Evolutionary conservation across 1,284 basidiomycete species (phyloP).

Genomic region (Termitomyces sp.): DNA sequence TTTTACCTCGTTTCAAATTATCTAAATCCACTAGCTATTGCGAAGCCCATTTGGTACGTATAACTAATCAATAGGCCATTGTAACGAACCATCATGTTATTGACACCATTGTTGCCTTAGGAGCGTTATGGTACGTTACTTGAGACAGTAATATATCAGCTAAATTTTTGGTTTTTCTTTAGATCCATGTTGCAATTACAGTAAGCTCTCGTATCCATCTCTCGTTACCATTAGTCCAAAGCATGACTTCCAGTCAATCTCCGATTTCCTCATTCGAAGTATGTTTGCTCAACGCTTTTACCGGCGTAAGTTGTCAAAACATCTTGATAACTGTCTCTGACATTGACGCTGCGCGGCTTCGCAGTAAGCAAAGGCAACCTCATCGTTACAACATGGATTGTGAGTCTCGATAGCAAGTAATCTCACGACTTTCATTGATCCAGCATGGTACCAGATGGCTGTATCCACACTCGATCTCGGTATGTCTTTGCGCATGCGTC

Average conservation of each 20-base stretch:
- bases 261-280: constrained; percentile 41
- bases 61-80: neutral
- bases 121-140: constrained; percentile 38
- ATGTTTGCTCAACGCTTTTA: constrained; percentile 41
- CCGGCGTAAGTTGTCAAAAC: constrained; percentile 27
- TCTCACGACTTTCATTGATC: neutral
- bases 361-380: constrained; percentile 39
- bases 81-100: neutral
- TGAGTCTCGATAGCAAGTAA: constrained; percentile 16
- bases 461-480: constrained; percentile 38
- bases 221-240: neutral
- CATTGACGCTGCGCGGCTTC: neutral
- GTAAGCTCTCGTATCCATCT: constrained; percentile 23
- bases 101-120: constrained; percentile 19
- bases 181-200: constrained; percentile 41
- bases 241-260: constrained; percentile 28
- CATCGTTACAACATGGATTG: constrained; percentile 32
- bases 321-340: neutral
- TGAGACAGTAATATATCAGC: neutral
- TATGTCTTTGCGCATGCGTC: constrained; percentile 19
- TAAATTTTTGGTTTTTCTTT: neutral
- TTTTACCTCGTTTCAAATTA: constrained; percentile 49
- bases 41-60: constrained; percentile 41
- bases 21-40: constrained; percentile 36
- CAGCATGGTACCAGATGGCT: constrained; percentile 26